A percentile compares a stretch with the other conserved stretches of the same genome.
Conservation (phyloP, 768 basidiomycete species). For the Agrocybe chaxingu region DNA sequence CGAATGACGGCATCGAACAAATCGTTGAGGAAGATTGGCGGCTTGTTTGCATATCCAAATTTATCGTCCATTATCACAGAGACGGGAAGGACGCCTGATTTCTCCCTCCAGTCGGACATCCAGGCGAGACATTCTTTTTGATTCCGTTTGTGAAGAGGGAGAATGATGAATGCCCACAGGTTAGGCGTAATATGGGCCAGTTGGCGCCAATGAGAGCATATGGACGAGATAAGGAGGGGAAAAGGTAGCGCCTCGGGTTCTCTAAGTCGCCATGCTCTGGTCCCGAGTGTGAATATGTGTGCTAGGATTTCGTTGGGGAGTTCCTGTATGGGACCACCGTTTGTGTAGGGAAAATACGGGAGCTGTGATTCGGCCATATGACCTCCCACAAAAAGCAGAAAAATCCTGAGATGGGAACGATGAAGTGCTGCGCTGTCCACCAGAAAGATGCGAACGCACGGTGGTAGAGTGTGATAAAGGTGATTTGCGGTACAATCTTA, state of each 20-base stretch:
- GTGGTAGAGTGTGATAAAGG: too few relatives aligned
- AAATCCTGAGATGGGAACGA: too few relatives aligned
- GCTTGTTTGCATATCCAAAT: neutral
- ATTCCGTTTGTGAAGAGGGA: conserved; percentile 11
- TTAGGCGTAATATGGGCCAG: conserved; percentile 12
- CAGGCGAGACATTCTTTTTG: conserved; percentile 3
- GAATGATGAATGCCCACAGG: conserved; percentile 16
- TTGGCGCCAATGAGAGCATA: conserved; percentile 13
- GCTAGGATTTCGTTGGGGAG: conserved; percentile 8
- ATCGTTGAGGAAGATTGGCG: neutral
- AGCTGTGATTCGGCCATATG: too few relatives aligned
- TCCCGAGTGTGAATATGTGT: conserved; percentile 11
- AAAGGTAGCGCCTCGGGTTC: conserved; percentile 10
- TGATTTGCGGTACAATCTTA: too few relatives aligned
- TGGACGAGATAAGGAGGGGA: conserved; percentile 11
- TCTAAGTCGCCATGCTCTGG: conserved; percentile 5
- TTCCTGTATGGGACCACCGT: too few relatives aligned
- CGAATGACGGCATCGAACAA: neutral
- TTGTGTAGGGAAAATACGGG: too few relatives aligned
- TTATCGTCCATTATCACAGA: conserved; percentile 16
- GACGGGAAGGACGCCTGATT: conserved; percentile 10
- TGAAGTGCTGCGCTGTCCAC: too few relatives aligned
- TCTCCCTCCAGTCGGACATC: conserved; percentile 15
- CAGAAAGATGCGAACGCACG: too few relatives aligned
- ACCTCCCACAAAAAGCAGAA: too few relatives aligned